Base-by-base conservation (phyloP, 176 grass and related monocot genomes). In the Phoenix dactylifera region DNA sequence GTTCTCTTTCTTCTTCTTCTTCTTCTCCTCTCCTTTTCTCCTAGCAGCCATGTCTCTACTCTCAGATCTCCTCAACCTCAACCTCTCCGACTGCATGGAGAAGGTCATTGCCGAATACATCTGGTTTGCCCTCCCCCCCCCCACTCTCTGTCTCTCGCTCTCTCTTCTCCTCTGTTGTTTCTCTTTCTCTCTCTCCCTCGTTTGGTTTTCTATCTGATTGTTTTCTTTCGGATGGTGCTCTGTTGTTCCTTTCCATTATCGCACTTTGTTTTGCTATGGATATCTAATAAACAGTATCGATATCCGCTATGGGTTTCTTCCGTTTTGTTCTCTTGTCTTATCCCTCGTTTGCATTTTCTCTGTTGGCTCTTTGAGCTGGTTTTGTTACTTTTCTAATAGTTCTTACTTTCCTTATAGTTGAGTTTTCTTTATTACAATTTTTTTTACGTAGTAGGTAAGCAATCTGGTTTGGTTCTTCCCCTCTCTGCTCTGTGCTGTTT, bases 51-150 rank as follows among this genome's bases (percentile, higher is more conserved):
- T 95, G 90, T 83, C 86, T 74, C 80, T 62, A 66, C 80, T 95
- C 73, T 60, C 72, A 2, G 80, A 79, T 30, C 86, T 95, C 48
- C 57, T 89, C 15, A 90, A 90, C 83, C 86, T 95, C 52, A 81
- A 90, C 77, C 86, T 95, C 77, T 90, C 71, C 26, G 71, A 84
- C 26, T 67, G 66, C 71, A 84, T 74, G 7, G 71, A 95, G 22
- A 95, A 74, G 59, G 60, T 90, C 80, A 95, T 95, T 29, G 90
- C 55, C 4, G 90, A 95, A 48, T 95, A 95, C 77, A 84, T 95
- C 48, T 95, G 90, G 90, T 95, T 54, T 44, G 74, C 60, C 26
- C 28, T 24, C 54, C 49, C 19, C 52, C 4, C 64, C 28, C 12
- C 60, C n/a, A n/a, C 72, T 25, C 22, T 58, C 39, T 70, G 49